phyloP scores from a whole-genome alignment of 768 basidiomycete species.

The Arthromyces matolae region DNA sequence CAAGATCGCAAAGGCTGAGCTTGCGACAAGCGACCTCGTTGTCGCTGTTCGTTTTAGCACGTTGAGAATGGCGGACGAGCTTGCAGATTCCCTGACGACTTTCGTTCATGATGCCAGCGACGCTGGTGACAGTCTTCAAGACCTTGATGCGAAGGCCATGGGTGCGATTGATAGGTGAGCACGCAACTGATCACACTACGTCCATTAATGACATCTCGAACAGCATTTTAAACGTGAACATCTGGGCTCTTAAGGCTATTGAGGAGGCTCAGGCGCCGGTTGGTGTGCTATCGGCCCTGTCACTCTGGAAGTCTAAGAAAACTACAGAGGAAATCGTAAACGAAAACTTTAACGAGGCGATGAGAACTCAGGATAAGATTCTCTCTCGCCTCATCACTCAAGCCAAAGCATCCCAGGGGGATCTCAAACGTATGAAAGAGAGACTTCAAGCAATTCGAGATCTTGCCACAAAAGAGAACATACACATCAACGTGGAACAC shows the following conservation, averaged over 20 bases:
- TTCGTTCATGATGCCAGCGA: constrained; percentile 43
- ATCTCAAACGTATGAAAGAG: constrained; percentile 45
- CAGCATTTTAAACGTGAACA: constrained; percentile 49
- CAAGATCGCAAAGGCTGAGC: constrained; percentile 48
- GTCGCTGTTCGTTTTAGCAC: constrained; percentile 44
- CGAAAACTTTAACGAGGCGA: constrained; percentile 31
- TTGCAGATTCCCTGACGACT: constrained; percentile 36
- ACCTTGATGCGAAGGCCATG: constrained; percentile 41
- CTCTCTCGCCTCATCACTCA: constrained; percentile 42
- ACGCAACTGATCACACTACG: too few species aligned
- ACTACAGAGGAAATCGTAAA: constrained; percentile 20
- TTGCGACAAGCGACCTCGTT: constrained; percentile 50
- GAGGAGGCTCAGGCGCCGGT: constrained; percentile 18
- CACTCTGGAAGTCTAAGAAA: constrained; percentile 7
- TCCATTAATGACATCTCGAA: too few species aligned
- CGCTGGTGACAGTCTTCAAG: constrained; percentile 41
- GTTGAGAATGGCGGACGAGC: constrained; percentile 36
- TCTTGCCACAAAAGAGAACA: constrained; percentile 39
- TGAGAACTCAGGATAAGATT: constrained; percentile 37
- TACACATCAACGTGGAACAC: constrained; percentile 24
- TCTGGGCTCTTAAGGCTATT: constrained; percentile 43
- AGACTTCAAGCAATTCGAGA: constrained; percentile 38
- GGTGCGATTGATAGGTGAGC: constrained; percentile 51
- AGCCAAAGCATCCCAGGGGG: constrained; percentile 34
- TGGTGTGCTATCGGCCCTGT: constrained; percentile 3